Evolutionary conservation across 1,139 yeast species (phyloP).

Genomic region (Meyerozyma carpophila): DNA sequence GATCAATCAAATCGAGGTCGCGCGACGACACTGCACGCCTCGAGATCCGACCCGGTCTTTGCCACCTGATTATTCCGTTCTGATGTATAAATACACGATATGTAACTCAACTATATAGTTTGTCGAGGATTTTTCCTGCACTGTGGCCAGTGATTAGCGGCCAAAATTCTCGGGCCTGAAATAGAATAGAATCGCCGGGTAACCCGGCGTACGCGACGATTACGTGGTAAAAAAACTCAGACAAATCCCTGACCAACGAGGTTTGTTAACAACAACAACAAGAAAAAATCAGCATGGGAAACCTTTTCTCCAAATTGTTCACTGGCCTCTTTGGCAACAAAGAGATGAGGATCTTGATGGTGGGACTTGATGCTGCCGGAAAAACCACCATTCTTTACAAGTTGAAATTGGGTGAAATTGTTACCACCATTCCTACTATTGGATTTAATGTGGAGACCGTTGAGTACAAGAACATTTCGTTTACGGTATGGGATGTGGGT

Average conservation of each 20-base stretch:
- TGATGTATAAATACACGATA: no score
- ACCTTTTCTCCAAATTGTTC: slow-evolving; percentile 81
- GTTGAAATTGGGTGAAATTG: slow-evolving; percentile 87
- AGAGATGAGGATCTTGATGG: slow-evolving; percentile 91
- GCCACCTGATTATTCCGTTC: no score
- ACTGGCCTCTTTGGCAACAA: slow-evolving; percentile 79
- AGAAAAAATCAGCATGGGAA: slow-evolving; percentile 53
- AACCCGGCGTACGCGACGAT: background rate
- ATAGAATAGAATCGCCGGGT: slow-evolving; percentile 1
- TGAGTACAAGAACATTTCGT: slow-evolving; percentile 89
- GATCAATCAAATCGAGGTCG: background rate
- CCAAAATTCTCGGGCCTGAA: no score
- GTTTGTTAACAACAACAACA: slow-evolving; percentile 1
- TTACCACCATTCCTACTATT: slow-evolving; percentile 89
- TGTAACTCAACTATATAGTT: no score
- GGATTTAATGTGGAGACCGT: slow-evolving; percentile 94
- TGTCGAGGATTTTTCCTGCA: background rate
- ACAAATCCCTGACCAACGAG: slow-evolving; percentile 2
- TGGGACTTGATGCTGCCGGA: slow-evolving; percentile 91
- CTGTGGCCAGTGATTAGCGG: no score
- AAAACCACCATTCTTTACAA: slow-evolving; percentile 87
- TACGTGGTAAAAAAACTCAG: slow-evolving; percentile 2
- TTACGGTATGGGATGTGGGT: slow-evolving; percentile 97
- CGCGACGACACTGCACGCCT: background rate
- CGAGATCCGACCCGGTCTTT: no score